A percentile compares a stretch with the other conserved stretches of the same genome.
phyloP scores from a whole-genome alignment of 1,139 yeast genomes.

The Kodamaea arcana region DNA sequence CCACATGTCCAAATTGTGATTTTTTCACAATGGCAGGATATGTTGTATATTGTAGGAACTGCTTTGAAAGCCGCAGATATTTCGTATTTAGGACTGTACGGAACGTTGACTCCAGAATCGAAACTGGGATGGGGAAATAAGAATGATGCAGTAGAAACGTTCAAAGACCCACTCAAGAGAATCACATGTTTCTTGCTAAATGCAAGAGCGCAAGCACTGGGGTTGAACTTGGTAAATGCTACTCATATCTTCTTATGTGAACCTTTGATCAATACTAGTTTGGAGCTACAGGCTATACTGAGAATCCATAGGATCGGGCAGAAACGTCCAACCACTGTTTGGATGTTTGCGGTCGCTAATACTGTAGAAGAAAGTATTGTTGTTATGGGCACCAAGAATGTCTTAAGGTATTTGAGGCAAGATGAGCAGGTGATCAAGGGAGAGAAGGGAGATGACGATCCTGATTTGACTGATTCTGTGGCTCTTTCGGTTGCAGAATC shows the following conservation, averaged over 20 bases:
- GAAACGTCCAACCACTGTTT: conserved; percentile 69
- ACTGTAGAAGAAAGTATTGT: conserved; percentile 91
- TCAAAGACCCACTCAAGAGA: conserved; percentile 53
- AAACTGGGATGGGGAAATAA: conserved; percentile 27
- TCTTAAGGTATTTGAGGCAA: conserved; percentile 35
- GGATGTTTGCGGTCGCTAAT: conserved; percentile 82
- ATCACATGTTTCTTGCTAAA: conserved; percentile 82
- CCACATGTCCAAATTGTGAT: conserved; percentile 73
- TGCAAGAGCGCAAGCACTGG: conserved; percentile 85
- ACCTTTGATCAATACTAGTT: conserved; percentile 82
- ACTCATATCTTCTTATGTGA: conserved; percentile 87
- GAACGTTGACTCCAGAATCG: conserved; percentile 32
- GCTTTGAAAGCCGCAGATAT: conserved; percentile 64
- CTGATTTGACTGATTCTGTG: conserved; percentile 1
- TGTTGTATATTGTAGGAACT: conserved; percentile 60
- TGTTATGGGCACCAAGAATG: conserved; percentile 48
- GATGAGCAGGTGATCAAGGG: conserved; percentile 7
- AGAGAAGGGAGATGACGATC: conserved; percentile 2
- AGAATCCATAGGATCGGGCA: conserved; percentile 94
- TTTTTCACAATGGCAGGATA: conserved; percentile 84
- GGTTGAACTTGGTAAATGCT: conserved; percentile 85
- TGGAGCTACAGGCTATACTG: conserved; percentile 88
- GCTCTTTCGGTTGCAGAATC: conserved; percentile 27
- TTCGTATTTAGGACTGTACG: conserved; percentile 41
- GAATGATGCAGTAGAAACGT: conserved; percentile 51